phyloP scores from a whole-genome alignment of 2,329 filamentous ascomycete species.

The Daldinia sp. region DNA sequence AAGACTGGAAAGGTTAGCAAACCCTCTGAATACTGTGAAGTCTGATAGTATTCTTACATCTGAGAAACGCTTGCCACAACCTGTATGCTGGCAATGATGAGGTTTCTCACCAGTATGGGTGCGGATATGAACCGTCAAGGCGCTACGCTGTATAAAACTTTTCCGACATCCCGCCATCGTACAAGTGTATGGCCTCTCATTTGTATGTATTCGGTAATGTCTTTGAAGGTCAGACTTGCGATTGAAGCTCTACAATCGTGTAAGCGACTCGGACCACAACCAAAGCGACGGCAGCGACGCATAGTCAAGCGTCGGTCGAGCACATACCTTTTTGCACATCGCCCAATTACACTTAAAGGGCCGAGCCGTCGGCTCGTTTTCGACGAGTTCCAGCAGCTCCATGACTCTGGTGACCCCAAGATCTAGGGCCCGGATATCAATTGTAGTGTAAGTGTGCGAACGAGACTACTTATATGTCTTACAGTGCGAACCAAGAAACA shows the following conservation, averaged over 20 bases:
- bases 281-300: constrained; percentile 7
- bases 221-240: constrained; percentile 77
- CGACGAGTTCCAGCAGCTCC: constrained; percentile 74
- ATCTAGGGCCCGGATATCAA: constrained; percentile 31
- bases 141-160: constrained; percentile 78
- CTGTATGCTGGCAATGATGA: constrained; percentile 73
- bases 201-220: constrained; percentile 79
- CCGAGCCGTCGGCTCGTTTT: constrained; percentile 71
- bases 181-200: constrained; percentile 76
- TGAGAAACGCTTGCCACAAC: constrained; percentile 76
- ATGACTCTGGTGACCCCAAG: constrained; percentile 55
- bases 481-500: constrained; percentile 41
- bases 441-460: constrained; percentile 43
- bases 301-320: background rate
- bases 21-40: background rate
- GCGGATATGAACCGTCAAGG: constrained; percentile 76
- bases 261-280: constrained; percentile 32
- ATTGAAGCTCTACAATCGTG: constrained; percentile 72
- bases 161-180: constrained; percentile 72
- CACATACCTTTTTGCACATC: constrained; percentile 69
- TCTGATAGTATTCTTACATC: constrained; percentile 64
- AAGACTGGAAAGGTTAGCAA: constrained; percentile 64
- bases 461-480: constrained; percentile 52
- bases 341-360: constrained; percentile 75
- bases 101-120: constrained; percentile 80